Evolutionary conservation across 495 filamentous ascomycete species (phyloP), one percentile per base, ranked within the genome.

Genomic region (Talaromyces stipitatus): DNA sequence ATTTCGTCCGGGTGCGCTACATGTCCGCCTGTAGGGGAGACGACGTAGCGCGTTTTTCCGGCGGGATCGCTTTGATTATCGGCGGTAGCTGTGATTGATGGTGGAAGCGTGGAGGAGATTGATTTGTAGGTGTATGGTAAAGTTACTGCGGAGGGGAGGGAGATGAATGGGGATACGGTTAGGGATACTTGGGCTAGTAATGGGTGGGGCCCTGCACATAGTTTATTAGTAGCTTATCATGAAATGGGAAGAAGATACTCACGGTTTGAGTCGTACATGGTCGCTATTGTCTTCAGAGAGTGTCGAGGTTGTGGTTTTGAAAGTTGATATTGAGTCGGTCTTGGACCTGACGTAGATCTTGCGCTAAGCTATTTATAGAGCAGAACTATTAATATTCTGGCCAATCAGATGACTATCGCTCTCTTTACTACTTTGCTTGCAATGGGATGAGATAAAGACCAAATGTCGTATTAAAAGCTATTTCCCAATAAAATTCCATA

Each of bases 81-180:
- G 28, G 72, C 65, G 56, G 75, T 71, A 64, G 83, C 80, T 6
- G 85, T 85, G 22, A 85, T 79, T 10, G 91, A 90, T 1, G 87
- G 86, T 0, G 94, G 94, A 0, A 98, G 80, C 1, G 89, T 86
- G 5, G 88, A 90, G 0, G 94, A 85, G 60, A 98, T 85, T 4
- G 85, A 78, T 66, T 90, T 91, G 82, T 97, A 98, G 45, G 88
- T 95, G 75, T 97, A 97, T 29, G 94, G 94, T 2, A 98, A 83
- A 2, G 94, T 96, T 47, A 91, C 86, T 24, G 94, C 85, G 8
- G 88, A 84, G 27, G 95, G 94, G 36, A 97, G 89, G 58, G 85
- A 87, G 70, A 97, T 84, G 78, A 96, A 96, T 23, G 94, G 94
- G 28, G 92, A 96, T 55, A 97, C 91, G 58, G 90, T 92, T 51